Percentiles rank a stretch among this genome's conserved stretches.
Evolutionary conservation across 2,329 filamentous ascomycete species (phyloP).

Genomic region (Thermomyces lanuginosus): DNA sequence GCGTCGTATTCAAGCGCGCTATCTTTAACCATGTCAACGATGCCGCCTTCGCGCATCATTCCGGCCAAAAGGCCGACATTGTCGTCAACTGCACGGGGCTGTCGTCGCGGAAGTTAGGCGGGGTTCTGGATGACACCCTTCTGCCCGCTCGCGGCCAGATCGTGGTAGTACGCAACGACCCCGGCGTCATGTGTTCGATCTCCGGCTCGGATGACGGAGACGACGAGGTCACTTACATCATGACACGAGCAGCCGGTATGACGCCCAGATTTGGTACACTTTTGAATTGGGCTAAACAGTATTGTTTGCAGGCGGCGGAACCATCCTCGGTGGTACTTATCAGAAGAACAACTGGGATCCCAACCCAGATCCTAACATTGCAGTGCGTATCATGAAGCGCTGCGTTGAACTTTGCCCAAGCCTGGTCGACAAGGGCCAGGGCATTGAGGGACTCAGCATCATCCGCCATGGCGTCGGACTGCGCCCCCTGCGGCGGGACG

Average conservation of each 20-base stretch:
- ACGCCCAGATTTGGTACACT: too few relatives aligned
- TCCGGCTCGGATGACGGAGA: constrained; percentile 59
- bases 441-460: constrained; percentile 56
- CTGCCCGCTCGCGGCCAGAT: constrained; percentile 68
- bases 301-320: constrained; percentile 44
- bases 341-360: constrained; percentile 66
- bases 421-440: constrained; percentile 29
- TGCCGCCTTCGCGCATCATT: constrained; percentile 44
- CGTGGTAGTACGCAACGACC: constrained; percentile 66
- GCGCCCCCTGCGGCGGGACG: constrained; percentile 55
- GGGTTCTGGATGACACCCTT: constrained; percentile 59
- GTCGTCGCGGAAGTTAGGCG: constrained; percentile 56
- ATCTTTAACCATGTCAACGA: constrained; percentile 55
- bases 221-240: constrained; percentile 62
- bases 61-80: constrained; percentile 43
- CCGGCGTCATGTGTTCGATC: constrained; percentile 49
- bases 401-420: constrained; percentile 20
- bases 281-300: too few relatives aligned
- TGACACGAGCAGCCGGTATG: constrained; percentile 49
- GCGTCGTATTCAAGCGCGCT: constrained; percentile 50
- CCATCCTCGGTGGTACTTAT: constrained; percentile 72
- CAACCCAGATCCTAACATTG: constrained; percentile 62
- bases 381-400: constrained; percentile 67
- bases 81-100: constrained; percentile 78
- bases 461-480: constrained; percentile 71